Conservation (phyloP, 2,329 filamentous ascomycete species). For the Colletotrichum karsti region DNA sequence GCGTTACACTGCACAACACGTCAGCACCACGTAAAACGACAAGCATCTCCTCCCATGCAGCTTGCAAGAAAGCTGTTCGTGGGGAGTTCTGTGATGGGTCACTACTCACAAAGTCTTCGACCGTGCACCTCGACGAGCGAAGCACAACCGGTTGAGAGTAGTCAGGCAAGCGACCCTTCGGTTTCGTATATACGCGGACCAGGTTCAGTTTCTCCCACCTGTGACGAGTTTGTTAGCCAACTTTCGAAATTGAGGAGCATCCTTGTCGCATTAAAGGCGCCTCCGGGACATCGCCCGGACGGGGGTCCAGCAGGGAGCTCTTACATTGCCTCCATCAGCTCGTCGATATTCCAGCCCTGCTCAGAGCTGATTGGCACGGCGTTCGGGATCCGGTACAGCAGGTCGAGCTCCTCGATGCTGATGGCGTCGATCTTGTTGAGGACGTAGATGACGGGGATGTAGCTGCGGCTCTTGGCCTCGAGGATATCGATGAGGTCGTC, state of each 20-base stretch:
- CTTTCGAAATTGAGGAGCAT: neutral
- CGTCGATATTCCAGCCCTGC: constrained; percentile 97
- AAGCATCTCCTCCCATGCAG: neutral
- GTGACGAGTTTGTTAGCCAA: neutral
- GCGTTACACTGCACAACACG: constrained; percentile 81
- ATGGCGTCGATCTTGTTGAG: constrained; percentile 99
- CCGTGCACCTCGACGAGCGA: constrained; percentile 81
- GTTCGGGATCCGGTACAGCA: constrained; percentile 96
- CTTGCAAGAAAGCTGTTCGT: neutral
- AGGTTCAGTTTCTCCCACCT: constrained; percentile 54
- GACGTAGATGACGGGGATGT: constrained; percentile 99
- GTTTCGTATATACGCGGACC: constrained; percentile 95
- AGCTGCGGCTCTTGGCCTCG: constrained; percentile 92
- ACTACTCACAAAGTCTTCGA: constrained; percentile 92
- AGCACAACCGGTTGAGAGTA: constrained; percentile 93
- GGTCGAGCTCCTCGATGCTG: constrained; percentile 95
- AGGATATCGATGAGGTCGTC: constrained; percentile 97
- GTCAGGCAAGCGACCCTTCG: constrained; percentile 93
- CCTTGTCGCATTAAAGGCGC: neutral
- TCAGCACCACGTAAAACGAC: constrained; percentile 29
- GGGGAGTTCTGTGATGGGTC: neutral
- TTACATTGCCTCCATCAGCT: constrained; percentile 92
- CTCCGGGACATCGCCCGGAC: neutral
- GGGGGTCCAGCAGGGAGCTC: constrained; percentile 26
- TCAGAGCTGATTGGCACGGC: constrained; percentile 97